Percentiles rank a stretch among this genome's conserved stretches.
These are phyloP conservation scores for Albophoma yamanashiensis DNA, from an alignment of 2,329 filamentous ascomycete species.

Conservation along the genomic window DNA sequence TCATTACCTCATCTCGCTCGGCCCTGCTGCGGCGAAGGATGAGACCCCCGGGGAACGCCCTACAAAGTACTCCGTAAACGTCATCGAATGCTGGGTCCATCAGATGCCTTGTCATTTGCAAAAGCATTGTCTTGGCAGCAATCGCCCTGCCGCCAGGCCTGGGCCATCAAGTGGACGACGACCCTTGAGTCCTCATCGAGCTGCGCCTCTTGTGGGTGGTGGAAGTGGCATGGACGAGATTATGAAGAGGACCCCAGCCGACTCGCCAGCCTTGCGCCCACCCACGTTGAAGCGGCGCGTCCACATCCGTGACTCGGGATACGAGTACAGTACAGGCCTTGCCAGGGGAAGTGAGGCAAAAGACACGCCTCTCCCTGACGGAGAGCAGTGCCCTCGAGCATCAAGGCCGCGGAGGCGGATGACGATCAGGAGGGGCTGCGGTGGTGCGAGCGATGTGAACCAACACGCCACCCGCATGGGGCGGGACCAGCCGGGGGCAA, in stretches of 20 bases:
- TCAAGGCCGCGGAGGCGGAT: not conserved
- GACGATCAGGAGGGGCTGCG: not conserved
- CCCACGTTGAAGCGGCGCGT: not conserved
- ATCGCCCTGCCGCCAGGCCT: not conserved
- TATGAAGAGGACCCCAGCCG: not conserved
- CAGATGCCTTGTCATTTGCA: not conserved
- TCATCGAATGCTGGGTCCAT: no score
- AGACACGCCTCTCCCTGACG: not conserved
- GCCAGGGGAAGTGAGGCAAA: not conserved
- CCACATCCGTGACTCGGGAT: not conserved
- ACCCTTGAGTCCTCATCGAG: not conserved
- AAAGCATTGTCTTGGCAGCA: not conserved
- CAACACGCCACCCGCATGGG: not conserved
- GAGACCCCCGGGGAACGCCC: not conserved
- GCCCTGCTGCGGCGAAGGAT: not conserved
- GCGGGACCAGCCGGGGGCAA: not conserved
- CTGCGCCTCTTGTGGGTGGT: not conserved
- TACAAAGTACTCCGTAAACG: no score
- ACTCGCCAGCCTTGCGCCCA: not conserved
- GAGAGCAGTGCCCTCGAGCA: not conserved
- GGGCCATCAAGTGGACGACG: not conserved
- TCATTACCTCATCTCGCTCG: not conserved
- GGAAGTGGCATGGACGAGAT: not conserved
- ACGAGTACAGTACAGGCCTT: no score
- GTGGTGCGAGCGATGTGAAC: not conserved